Conservation (phyloP, 306 rosid species). For the Cajanus cajan region DNA sequence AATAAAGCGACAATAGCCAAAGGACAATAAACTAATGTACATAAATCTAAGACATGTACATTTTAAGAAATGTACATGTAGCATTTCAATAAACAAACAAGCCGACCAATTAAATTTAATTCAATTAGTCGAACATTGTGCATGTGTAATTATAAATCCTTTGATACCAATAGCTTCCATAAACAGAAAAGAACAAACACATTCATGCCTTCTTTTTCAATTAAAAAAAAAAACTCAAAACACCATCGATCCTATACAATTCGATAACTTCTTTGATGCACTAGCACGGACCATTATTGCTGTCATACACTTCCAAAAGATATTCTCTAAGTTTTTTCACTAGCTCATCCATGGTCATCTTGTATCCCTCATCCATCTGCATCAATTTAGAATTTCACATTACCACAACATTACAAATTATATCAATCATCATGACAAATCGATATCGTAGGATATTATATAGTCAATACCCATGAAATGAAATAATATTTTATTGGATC, state of each 20-base stretch:
- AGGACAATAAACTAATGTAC: neutral
- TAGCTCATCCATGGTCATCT: neutral
- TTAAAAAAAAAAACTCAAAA: no score
- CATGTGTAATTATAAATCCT: no score
- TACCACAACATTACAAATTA: neutral
- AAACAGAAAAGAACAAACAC: no score
- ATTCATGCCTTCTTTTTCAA: no score
- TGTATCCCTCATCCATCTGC: neutral
- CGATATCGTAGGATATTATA: neutral
- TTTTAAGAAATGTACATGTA: no score
- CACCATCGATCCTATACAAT: neutral
- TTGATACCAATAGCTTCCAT: no score
- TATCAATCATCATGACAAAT: neutral
- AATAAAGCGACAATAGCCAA: no score
- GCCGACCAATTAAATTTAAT: no score
- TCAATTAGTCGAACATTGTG: no score
- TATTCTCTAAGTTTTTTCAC: neutral
- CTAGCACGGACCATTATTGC: neutral
- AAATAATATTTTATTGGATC: neutral
- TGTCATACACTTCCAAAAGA: neutral
- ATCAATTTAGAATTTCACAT: conserved; percentile 3
- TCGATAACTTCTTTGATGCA: neutral
- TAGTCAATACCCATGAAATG: no score
- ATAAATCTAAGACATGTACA: neutral
- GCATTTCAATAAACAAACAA: neutral